A percentile compares a stretch with the other conserved stretches of the same genome.
Evolutionary conservation across 2,329 filamentous ascomycete species (phyloP).

Genomic region (Gliomastix tumulicola): DNA sequence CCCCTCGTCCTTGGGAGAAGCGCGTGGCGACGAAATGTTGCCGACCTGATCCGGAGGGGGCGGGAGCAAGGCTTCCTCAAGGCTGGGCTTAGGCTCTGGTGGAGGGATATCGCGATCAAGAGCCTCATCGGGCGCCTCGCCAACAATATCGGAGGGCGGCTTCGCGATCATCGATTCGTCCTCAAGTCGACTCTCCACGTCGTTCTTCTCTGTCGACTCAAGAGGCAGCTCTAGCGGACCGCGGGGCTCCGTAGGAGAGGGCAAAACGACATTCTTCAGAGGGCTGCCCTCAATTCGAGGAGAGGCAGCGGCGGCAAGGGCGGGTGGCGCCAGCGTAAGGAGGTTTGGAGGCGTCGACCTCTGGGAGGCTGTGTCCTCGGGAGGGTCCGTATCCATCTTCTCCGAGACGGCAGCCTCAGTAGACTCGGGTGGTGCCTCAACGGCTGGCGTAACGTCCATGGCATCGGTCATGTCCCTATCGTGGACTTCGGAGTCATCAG

Average conservation of each 20-base stretch:
- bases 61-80: constrained; percentile 17
- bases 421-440: constrained; percentile 10
- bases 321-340: constrained; percentile 20
- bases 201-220: too few relatives aligned
- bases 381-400: too few relatives aligned
- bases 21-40: constrained; percentile 21
- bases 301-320: constrained; percentile 16
- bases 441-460: constrained; percentile 21
- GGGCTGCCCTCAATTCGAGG: constrained; percentile 41
- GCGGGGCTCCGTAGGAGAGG: too few relatives aligned
- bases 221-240: too few relatives aligned
- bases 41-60: constrained; percentile 31
- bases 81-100: constrained; percentile 2
- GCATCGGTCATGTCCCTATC: constrained; percentile 30
- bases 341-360: constrained; percentile 17
- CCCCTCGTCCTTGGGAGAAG: constrained; percentile 19
- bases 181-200: too few relatives aligned
- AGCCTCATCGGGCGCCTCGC: constrained; percentile 16
- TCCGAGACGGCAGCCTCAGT: background rate
- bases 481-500: constrained; percentile 19
- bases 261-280: constrained; percentile 42
- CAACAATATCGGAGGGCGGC: constrained; percentile 21
- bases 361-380: too few relatives aligned
- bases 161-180: constrained; percentile 17
- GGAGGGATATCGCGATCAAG: constrained; percentile 17